These are phyloP conservation scores for Pseudozyma tsukubaensis DNA, from an alignment of 1,284 basidiomycete genomes.

Conservation along the genomic window DNA sequence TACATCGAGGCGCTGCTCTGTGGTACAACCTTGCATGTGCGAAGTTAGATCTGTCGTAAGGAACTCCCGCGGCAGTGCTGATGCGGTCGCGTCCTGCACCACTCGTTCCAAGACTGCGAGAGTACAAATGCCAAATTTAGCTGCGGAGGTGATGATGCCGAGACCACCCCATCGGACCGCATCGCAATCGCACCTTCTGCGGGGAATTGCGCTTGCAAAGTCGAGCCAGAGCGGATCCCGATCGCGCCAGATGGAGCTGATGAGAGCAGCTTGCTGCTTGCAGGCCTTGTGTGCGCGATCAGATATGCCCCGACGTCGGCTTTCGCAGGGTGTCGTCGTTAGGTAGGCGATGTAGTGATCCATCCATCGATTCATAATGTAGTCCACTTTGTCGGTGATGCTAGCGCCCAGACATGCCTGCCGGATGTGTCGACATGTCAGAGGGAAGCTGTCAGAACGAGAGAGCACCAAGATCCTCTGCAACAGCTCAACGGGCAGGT, in stretches of 20 bases:
- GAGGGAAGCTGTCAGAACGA: slow-evolving; percentile 11
- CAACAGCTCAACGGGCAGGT: slow-evolving; percentile 39
- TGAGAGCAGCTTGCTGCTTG: slow-evolving; percentile 2
- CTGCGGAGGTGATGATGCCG: slow-evolving; percentile 24
- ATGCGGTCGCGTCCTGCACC: neutral
- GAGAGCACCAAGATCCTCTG: slow-evolving; percentile 32
- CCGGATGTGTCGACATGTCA: slow-evolving; percentile 24
- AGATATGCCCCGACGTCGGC: no score
- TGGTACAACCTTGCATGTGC: no score
- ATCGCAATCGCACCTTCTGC: slow-evolving; percentile 1
- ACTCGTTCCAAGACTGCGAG: slow-evolving; percentile 14
- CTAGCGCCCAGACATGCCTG: slow-evolving; percentile 13
- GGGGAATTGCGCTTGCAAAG: neutral
- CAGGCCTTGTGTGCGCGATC: slow-evolving; percentile 26
- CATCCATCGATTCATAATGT: slow-evolving; percentile 23
- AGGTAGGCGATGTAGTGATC: slow-evolving; percentile 6
- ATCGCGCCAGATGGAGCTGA: slow-evolving; percentile 5
- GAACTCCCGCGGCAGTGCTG: slow-evolving; percentile 6
- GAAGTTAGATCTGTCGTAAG: no score
- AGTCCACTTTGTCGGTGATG: slow-evolving; percentile 15
- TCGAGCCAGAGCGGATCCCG: slow-evolving; percentile 2
- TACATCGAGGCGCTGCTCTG: no score
- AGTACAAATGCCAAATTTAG: slow-evolving; percentile 27
- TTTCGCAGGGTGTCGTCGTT: no score
- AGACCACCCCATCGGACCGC: neutral